Percentiles rank a stretch among this genome's conserved stretches.
phyloP scores from a whole-genome alignment of 371 early-diverging fungal genomes.

The Furculomyces boomerangus region DNA sequence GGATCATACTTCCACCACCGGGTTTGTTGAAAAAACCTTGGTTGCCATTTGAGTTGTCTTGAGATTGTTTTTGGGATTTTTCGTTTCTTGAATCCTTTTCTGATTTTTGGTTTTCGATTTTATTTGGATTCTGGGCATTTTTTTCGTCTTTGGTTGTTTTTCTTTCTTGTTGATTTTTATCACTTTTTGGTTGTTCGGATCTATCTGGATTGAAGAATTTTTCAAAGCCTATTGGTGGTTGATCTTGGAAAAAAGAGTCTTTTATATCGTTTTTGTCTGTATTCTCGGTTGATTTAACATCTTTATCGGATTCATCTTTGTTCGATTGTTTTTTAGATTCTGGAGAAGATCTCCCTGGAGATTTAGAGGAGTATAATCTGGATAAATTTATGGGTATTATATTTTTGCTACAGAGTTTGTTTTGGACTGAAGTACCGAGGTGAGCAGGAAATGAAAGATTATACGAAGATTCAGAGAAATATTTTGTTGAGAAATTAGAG shows the following conservation, averaged over 20 bases:
- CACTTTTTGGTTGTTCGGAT: constrained; percentile 15
- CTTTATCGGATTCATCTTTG: constrained; percentile 33
- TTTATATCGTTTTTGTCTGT: constrained; percentile 24
- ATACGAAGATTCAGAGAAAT: too few species aligned
- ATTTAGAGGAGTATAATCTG: too few species aligned
- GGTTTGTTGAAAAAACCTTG: background rate
- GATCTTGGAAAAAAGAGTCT: constrained; percentile 1
- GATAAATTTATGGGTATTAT: too few species aligned
- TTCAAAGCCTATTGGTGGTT: constrained; percentile 20
- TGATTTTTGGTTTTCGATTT: constrained; percentile 30
- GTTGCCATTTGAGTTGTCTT: constrained; percentile 8
- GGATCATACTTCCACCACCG: constrained; percentile 1
- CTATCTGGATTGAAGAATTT: constrained; percentile 25
- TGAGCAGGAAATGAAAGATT: too few species aligned
- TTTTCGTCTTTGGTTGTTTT: constrained; percentile 25
- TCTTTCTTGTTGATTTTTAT: constrained; percentile 43
- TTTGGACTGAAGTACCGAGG: too few species aligned
- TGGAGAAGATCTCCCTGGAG: too few species aligned
- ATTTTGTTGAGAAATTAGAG: too few species aligned
- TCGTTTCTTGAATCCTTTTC: constrained; percentile 1
- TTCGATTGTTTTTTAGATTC: too few species aligned
- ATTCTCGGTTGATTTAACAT: constrained; percentile 45
- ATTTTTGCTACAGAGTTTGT: too few species aligned
- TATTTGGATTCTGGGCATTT: constrained; percentile 25
- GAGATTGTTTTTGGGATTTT: background rate